A percentile compares a stretch with the other conserved stretches of the same genome.
These are phyloP conservation scores for Paraconiothyrium brasiliense DNA, from an alignment of 2,329 filamentous ascomycete genomes.

Conservation along the genomic window DNA sequence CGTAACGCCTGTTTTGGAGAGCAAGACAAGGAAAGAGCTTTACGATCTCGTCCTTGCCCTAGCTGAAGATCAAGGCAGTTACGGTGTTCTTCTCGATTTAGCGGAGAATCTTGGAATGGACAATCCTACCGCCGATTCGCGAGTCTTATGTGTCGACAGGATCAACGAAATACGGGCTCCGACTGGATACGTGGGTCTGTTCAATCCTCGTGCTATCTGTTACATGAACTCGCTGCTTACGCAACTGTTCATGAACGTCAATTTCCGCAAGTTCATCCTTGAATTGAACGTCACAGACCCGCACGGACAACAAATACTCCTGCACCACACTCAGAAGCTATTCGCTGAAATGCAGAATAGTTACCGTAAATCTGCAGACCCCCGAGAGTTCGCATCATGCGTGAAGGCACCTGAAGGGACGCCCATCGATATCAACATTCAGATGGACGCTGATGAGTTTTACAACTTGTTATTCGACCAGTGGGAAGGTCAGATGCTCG, in stretches of 20 bases:
- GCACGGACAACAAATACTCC: constrained; percentile 69
- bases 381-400: constrained; percentile 74
- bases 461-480: constrained; percentile 93
- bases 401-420: constrained; percentile 86
- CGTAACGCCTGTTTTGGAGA: constrained; percentile 46
- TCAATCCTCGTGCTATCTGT: constrained; percentile 93
- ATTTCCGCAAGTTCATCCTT: constrained; percentile 87
- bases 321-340: constrained; percentile 80
- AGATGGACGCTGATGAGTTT: constrained; percentile 99
- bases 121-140: constrained; percentile 65
- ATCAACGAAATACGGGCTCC: constrained; percentile 74
- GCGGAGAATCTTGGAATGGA: constrained; percentile 30
- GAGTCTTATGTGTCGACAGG: constrained; percentile 66
- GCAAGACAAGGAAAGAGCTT: constrained; percentile 46
- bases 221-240: constrained; percentile 95
- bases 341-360: constrained; percentile 90
- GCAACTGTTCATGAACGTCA: constrained; percentile 94
- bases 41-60: constrained; percentile 48
- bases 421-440: constrained; percentile 83
- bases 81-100: constrained; percentile 41
- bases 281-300: constrained; percentile 61
- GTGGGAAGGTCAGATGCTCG: constrained; percentile 82
- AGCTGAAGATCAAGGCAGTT: constrained; percentile 43
- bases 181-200: constrained; percentile 87
- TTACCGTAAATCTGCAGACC: constrained; percentile 76